Conservation (phyloP, 2,329 filamentous ascomycete genomes). For the Penicillium sp. region DNA sequence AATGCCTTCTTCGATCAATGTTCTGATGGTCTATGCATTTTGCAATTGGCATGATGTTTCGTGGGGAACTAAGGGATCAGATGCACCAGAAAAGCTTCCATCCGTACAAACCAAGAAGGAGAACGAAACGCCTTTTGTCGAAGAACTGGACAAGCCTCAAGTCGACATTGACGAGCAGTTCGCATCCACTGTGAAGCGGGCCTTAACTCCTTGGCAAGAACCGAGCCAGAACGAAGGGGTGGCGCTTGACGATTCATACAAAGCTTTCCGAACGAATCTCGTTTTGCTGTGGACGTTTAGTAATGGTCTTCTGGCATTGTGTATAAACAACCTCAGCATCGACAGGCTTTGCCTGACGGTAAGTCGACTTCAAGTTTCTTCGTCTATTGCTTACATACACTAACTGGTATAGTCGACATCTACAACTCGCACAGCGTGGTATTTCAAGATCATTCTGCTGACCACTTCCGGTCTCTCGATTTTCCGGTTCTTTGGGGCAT, state of each 20-base stretch:
- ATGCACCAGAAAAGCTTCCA: constrained; percentile 81
- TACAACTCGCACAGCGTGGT: constrained; percentile 9
- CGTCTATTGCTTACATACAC: neutral
- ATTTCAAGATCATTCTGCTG: constrained; percentile 15
- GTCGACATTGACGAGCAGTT: constrained; percentile 95
- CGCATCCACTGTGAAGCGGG: constrained; percentile 84
- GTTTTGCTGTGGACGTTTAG: constrained; percentile 87
- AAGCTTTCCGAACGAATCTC: constrained; percentile 91
- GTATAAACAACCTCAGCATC: constrained; percentile 64
- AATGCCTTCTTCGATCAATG: constrained; percentile 94
- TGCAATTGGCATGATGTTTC: constrained; percentile 99
- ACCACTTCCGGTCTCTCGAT: constrained; percentile 15
- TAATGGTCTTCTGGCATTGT: constrained; percentile 71
- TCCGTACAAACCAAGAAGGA: constrained; percentile 78
- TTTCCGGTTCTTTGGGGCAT: constrained; percentile 15
- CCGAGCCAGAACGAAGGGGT: constrained; percentile 66
- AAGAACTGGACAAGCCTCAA: constrained; percentile 88
- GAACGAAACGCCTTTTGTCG: constrained; percentile 75
- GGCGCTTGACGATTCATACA: constrained; percentile 90
- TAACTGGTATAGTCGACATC: neutral
- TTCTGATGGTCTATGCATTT: constrained; percentile 96
- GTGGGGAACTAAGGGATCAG: constrained; percentile 95
- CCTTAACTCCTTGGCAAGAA: constrained; percentile 68
- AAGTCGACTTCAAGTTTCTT: neutral
- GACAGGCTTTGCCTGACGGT: constrained; percentile 16